phyloP scores from a whole-genome alignment of 768 basidiomycete genomes.

The Neoboletus subvelutipes region DNA sequence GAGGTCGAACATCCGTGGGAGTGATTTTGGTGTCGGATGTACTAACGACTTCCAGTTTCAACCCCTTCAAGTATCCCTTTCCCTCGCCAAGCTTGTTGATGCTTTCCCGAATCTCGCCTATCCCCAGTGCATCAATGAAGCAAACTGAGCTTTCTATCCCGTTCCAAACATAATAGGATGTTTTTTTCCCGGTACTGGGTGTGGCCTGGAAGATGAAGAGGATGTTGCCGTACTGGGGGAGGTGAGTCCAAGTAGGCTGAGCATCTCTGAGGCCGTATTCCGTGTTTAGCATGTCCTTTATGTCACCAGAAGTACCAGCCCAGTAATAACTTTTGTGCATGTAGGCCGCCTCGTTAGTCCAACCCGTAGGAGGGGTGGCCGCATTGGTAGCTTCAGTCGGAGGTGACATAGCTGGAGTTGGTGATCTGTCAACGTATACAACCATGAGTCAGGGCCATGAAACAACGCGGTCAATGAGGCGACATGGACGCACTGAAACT shows the following conservation, averaged over 20 bases:
- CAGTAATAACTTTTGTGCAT: neutral
- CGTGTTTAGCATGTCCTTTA: neutral
- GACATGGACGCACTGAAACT: no score
- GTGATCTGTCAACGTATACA: neutral
- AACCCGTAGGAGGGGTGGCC: neutral
- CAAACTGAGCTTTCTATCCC: neutral
- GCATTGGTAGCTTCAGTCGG: neutral
- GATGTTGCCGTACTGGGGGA: neutral
- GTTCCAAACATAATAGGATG: slow-evolving; percentile 5
- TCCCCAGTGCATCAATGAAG: neutral
- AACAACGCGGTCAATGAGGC: neutral
- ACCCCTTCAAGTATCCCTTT: neutral
- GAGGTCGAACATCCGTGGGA: no score
- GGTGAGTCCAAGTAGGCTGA: neutral
- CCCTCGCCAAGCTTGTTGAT: neutral
- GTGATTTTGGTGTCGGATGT: no score
- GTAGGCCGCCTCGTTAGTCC: neutral
- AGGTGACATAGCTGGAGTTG: neutral
- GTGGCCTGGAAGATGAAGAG: slow-evolving; percentile 4
- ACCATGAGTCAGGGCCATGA: no score
- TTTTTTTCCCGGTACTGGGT: neutral
- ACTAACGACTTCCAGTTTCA: neutral
- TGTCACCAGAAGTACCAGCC: neutral
- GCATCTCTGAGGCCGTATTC: neutral
- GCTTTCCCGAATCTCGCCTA: neutral